A percentile compares a stretch with the other conserved stretches of the same genome.
These are phyloP conservation scores for Penicillium rolfsii DNA, from an alignment of 2,329 filamentous ascomycete species.

Conservation along the genomic window DNA sequence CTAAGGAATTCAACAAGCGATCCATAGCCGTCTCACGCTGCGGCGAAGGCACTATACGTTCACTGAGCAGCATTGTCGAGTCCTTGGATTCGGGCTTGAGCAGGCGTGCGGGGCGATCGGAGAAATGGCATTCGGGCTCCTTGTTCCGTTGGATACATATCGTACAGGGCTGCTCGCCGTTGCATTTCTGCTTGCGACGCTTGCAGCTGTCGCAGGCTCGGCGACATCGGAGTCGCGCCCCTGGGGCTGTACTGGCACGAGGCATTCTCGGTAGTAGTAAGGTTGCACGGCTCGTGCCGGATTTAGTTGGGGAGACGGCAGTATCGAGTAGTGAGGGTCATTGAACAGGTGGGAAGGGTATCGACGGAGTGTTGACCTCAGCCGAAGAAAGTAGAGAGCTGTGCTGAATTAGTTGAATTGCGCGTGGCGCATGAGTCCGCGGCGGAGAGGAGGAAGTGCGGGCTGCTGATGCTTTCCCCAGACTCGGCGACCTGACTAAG, in stretches of 20 bases:
- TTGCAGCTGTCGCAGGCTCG: conserved; percentile 53
- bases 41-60: conserved; percentile 34
- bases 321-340: conserved; percentile 8
- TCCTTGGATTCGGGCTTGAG: conserved; percentile 39
- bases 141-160: conserved; percentile 52
- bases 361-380: not conserved
- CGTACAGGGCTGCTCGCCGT: conserved; percentile 55
- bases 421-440: conserved; percentile 4
- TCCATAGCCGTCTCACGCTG: conserved; percentile 42
- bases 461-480: conserved; percentile 22
- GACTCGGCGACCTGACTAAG: conserved; percentile 21
- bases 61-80: conserved; percentile 39
- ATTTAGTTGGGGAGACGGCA: conserved; percentile 12
- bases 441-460: conserved; percentile 9
- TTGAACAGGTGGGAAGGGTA: conserved; percentile 2
- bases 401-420: not conserved
- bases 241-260: conserved; percentile 34
- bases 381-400: not conserved
- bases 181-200: conserved; percentile 56
- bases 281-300: conserved; percentile 14
- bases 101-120: conserved; percentile 40
- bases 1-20: conserved; percentile 37
- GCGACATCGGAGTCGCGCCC: conserved; percentile 40
- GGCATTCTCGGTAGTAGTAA: conserved; percentile 33
- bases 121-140: conserved; percentile 48